Percentiles rank a stretch among this genome's conserved stretches.
Evolutionary conservation across 1,284 basidiomycete species (phyloP).

Genomic region (Cystobasidium slooffiae): DNA sequence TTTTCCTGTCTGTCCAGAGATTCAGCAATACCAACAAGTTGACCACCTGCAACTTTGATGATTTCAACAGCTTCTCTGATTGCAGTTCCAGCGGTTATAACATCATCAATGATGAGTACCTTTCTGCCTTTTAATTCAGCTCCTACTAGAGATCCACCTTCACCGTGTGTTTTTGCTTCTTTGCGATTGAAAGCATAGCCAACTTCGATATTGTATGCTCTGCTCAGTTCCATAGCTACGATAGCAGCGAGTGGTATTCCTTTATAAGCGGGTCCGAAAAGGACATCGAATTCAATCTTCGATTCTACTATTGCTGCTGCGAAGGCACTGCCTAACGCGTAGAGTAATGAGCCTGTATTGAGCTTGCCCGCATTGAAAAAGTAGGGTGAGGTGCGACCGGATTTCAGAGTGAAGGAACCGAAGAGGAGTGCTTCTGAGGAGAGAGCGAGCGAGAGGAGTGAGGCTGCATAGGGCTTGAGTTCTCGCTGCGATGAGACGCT

Average conservation of each 20-base stretch:
- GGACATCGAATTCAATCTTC: constrained; percentile 77
- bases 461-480: constrained; percentile 44
- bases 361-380: constrained; percentile 95
- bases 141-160: constrained; percentile 93
- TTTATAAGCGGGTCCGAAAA: constrained; percentile 98
- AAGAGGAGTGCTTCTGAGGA: constrained; percentile 69
- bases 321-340: constrained; percentile 82
- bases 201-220: constrained; percentile 66
- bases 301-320: constrained; percentile 71
- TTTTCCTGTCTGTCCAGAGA: constrained; percentile 89
- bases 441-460: constrained; percentile 48
- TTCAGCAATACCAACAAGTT: constrained; percentile 87
- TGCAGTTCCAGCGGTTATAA: constrained; percentile 95
- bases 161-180: constrained; percentile 94
- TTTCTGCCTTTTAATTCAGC: constrained; percentile 75
- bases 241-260: constrained; percentile 92
- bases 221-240: constrained; percentile 72
- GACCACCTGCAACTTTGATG: constrained; percentile 66
- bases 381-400: constrained; percentile 89
- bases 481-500: constrained; percentile 12
- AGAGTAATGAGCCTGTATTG: constrained; percentile 79
- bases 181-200: constrained; percentile 93
- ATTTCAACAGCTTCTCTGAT: constrained; percentile 78
- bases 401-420: constrained; percentile 89
- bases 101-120: constrained; percentile 91